Percentiles rank a stretch among this genome's conserved stretches.
Conservation (phyloP, 306 rosid genomes). For the Crotalaria pallida region DNA sequence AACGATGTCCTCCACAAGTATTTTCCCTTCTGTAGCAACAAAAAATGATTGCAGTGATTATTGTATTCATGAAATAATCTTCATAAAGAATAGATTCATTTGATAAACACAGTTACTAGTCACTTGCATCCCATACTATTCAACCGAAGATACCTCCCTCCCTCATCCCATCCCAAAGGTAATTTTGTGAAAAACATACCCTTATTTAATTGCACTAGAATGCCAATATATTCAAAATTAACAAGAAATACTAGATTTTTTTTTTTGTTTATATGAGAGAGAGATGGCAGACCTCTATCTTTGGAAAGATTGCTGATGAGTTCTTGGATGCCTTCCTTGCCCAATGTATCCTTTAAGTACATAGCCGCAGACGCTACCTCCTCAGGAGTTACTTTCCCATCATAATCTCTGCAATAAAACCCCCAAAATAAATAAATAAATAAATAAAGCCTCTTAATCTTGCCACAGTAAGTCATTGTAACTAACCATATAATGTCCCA, state of each 20-base stretch:
- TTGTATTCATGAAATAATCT: constrained; percentile 16
- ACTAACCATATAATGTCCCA: background rate
- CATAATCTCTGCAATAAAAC: constrained; percentile 66
- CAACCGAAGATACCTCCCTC: background rate
- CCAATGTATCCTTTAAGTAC: constrained; percentile 82
- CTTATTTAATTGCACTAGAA: background rate
- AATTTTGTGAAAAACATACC: background rate
- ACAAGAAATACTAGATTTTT: background rate
- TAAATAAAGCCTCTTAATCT: too few species aligned
- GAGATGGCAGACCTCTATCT: constrained; percentile 55
- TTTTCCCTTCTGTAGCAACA: constrained; percentile 73
- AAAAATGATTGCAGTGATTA: background rate
- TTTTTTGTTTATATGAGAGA: background rate
- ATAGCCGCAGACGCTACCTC: constrained; percentile 96
- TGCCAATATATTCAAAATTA: background rate
- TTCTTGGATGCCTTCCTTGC: constrained; percentile 92
- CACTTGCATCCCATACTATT: background rate
- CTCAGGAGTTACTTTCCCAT: constrained; percentile 94
- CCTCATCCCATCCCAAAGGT: background rate
- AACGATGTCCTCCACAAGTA: constrained; percentile 92
- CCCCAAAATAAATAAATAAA: background rate
- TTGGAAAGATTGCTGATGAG: constrained; percentile 85
- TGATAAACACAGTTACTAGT: background rate
- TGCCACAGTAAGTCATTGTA: constrained; percentile 7
- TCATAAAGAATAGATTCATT: background rate